Evolutionary conservation across 129 eudicot genomes (phyloP).

Genomic region (Sambucus nigra): DNA sequence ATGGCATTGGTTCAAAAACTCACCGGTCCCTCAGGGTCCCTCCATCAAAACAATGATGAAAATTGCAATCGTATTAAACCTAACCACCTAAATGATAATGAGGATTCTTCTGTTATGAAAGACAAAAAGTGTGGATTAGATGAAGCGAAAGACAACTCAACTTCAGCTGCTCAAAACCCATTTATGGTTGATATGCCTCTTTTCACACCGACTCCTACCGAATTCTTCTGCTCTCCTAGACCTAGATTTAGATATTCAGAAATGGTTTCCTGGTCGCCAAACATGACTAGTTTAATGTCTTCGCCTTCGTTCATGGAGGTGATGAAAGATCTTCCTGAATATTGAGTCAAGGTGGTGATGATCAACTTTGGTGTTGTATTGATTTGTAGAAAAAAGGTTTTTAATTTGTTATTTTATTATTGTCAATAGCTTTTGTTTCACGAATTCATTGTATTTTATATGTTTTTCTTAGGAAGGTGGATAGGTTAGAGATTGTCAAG

Average conservation of each 20-base stretch:
- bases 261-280: conserved; percentile 27
- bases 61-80: not conserved
- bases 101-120: conserved; percentile 15
- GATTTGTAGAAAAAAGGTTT: not conserved
- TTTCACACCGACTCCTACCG: conserved; percentile 40
- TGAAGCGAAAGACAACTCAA: conserved; percentile 5
- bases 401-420: not conserved
- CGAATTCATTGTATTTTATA: too few relatives aligned
- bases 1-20: conserved; percentile 80
- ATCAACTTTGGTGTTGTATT: too few relatives aligned
- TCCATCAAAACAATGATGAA: conserved; percentile 1
- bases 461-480: not conserved
- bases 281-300: conserved; percentile 14
- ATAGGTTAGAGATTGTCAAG: too few relatives aligned
- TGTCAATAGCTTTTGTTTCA: not conserved
- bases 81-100: conserved; percentile 1
- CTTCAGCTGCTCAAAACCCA: conserved; percentile 8
- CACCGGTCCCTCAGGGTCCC: conserved; percentile 37
- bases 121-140: conserved; percentile 12
- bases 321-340: conserved; percentile 32
- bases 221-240: conserved; percentile 29
- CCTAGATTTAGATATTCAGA: conserved; percentile 20
- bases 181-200: conserved; percentile 38
- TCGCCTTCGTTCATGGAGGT: conserved; percentile 28
- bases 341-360: conserved; percentile 12